Conservation (phyloP, 2,329 filamentous ascomycete species). For the Seiridium unicorne region DNA sequence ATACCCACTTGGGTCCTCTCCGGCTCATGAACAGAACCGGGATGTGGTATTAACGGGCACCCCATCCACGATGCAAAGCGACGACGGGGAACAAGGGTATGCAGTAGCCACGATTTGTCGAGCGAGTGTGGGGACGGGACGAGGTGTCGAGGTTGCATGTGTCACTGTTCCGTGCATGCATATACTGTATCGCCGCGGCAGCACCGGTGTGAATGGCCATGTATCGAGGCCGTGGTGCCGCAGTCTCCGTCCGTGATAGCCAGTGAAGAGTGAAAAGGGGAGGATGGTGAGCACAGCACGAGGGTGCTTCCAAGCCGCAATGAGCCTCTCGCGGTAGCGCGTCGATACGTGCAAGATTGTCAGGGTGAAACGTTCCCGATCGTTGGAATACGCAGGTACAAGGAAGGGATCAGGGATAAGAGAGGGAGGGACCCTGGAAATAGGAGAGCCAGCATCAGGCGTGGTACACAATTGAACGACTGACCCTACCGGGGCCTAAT, state of each 20-base stretch:
- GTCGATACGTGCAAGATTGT: not conserved
- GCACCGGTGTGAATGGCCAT: not conserved
- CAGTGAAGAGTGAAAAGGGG: too few relatives aligned
- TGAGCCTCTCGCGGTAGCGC: not conserved
- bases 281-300: too few relatives aligned
- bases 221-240: not conserved
- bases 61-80: not conserved
- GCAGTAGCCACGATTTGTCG: not conserved
- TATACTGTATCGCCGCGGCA: not conserved
- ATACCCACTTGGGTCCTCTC: not conserved
- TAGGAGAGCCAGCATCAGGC: not conserved
- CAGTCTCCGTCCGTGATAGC: too few relatives aligned
- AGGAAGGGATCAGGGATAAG: not conserved
- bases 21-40: not conserved
- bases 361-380: slow-evolving; percentile 7
- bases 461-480: not conserved
- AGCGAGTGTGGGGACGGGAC: not conserved
- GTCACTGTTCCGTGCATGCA: not conserved
- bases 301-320: too few relatives aligned
- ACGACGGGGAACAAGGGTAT: not conserved
- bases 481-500: not conserved
- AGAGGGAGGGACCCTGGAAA: not conserved
- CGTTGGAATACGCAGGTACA: slow-evolving; percentile 4
- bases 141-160: not conserved
- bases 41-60: not conserved